These are phyloP conservation scores for Colletotrichum theobromicola DNA, from an alignment of 2,329 filamentous ascomycete species.

Conservation along the genomic window DNA sequence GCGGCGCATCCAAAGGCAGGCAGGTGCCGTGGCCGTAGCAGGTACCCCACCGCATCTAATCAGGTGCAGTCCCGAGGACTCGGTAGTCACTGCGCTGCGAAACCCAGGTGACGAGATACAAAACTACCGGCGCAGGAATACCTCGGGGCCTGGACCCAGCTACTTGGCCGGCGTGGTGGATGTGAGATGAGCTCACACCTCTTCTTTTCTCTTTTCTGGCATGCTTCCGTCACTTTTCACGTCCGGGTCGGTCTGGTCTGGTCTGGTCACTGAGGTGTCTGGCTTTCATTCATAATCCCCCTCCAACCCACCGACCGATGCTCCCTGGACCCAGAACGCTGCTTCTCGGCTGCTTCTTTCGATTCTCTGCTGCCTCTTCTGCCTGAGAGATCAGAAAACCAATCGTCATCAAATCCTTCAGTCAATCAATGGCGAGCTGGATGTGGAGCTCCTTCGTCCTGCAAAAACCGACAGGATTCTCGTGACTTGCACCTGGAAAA, in stretches of 20 bases:
- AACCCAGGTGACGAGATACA: neutral
- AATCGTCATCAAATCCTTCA: neutral
- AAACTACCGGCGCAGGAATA: neutral
- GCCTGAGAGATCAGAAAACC: neutral
- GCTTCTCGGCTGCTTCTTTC: neutral
- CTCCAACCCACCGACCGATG: conserved; percentile 15
- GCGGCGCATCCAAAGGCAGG: neutral
- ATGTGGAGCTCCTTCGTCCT: conserved; percentile 18
- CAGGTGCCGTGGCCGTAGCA: neutral
- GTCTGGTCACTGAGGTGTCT: neutral
- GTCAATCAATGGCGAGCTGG: conserved; percentile 17
- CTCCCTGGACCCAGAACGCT: neutral
- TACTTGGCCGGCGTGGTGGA: conserved; percentile 8
- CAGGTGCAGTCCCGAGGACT: neutral
- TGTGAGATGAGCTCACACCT: conserved; percentile 20
- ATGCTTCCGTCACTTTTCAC: conserved; percentile 21
- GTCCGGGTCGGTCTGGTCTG: conserved; percentile 6
- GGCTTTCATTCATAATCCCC: conserved; percentile 18
- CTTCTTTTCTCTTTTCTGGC: conserved; percentile 15
- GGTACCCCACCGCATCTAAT: neutral
- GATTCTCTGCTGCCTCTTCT: neutral
- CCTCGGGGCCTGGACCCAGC: conserved; percentile 1
- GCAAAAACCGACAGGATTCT: conserved; percentile 19
- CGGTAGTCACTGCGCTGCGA: neutral
- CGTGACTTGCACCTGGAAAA: conserved; percentile 5